These are phyloP conservation scores for Coleophoma crateriformis DNA, from an alignment of 2,329 filamentous ascomycete species.

Conservation along the genomic window DNA sequence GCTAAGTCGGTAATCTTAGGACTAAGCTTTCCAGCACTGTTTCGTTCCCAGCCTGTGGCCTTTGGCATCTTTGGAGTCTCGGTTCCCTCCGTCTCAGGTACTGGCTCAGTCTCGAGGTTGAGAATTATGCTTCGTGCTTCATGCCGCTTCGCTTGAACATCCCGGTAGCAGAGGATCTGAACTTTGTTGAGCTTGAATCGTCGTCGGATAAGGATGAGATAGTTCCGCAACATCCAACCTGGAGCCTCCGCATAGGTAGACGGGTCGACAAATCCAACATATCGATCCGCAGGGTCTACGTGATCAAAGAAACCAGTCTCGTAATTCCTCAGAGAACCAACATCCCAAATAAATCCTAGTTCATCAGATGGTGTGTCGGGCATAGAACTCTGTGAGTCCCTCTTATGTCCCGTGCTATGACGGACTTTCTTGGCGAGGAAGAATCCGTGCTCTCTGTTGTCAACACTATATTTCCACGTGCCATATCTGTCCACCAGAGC, in stretches of 20 bases:
- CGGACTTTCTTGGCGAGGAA: conserved; percentile 82
- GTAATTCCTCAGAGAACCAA: conserved; percentile 70
- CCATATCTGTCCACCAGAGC: conserved; percentile 77
- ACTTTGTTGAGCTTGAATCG: conserved; percentile 72
- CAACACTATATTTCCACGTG: conserved; percentile 80
- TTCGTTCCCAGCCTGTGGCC: conserved; percentile 92
- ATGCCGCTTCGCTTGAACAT: conserved; percentile 71
- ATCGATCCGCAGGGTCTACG: conserved; percentile 67
- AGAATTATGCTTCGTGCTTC: conserved; percentile 79
- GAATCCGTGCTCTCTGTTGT: conserved; percentile 85
- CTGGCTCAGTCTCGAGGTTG: conserved; percentile 26
- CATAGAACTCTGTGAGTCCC: conserved; percentile 31
- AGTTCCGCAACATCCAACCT: conserved; percentile 88
- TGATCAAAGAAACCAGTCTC: conserved; percentile 84
- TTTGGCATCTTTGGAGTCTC: conserved; percentile 62
- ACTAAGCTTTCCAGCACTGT: conserved; percentile 69
- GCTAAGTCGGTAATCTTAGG: conserved; percentile 76
- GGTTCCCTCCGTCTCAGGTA: conserved; percentile 11
- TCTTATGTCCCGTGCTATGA: conserved; percentile 16
- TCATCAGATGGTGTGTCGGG: conserved; percentile 47
- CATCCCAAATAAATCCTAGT: conserved; percentile 65
- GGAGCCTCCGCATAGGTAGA: conserved; percentile 85
- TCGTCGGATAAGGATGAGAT: conserved; percentile 78
- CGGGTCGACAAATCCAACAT: conserved; percentile 83
- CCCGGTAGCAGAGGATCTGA: conserved; percentile 86